A percentile compares a stretch with the other conserved stretches of the same genome.
Conservation (phyloP, 768 basidiomycete species). For the Boletus reticuloceps region DNA sequence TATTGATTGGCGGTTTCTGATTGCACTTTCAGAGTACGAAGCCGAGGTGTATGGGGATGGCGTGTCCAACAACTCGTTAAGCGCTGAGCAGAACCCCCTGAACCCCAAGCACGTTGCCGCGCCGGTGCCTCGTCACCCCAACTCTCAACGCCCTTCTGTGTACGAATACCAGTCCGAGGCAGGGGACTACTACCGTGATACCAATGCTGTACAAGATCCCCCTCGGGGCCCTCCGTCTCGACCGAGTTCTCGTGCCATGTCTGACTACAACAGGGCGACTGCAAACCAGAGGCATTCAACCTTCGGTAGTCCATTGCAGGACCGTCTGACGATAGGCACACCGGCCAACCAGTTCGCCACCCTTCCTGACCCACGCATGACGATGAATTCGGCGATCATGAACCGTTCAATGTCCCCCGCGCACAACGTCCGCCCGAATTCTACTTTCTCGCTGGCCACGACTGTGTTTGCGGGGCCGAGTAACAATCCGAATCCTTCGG, state of each 20-base stretch:
- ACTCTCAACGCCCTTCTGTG: slow-evolving; percentile 46
- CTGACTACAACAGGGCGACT: slow-evolving; percentile 30
- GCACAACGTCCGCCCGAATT: slow-evolving; percentile 42
- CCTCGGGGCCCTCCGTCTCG: slow-evolving; percentile 27
- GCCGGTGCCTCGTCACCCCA: slow-evolving; percentile 35
- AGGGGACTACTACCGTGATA: slow-evolving; percentile 62
- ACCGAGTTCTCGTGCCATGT: slow-evolving; percentile 31
- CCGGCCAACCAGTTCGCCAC: slow-evolving; percentile 36
- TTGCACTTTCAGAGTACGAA: slow-evolving; percentile 51
- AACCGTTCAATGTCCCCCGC: slow-evolving; percentile 34
- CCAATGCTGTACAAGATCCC: slow-evolving; percentile 38
- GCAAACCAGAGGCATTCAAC: slow-evolving; percentile 24
- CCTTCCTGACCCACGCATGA: slow-evolving; percentile 43
- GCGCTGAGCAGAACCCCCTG: slow-evolving; percentile 28
- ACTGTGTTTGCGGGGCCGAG: slow-evolving; percentile 51
- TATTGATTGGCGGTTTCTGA: slow-evolving; percentile 9
- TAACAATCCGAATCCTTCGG: slow-evolving; percentile 52
- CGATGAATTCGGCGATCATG: slow-evolving; percentile 46
- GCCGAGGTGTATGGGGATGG: slow-evolving; percentile 55
- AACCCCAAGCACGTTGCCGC: slow-evolving; percentile 25
- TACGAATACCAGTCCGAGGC: slow-evolving; percentile 40
- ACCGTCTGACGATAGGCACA: slow-evolving; percentile 35
- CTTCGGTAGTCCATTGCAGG: slow-evolving; percentile 35
- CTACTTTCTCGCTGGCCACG: slow-evolving; percentile 62
- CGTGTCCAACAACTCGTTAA: slow-evolving; percentile 46